Base-by-base conservation (phyloP, 2,329 filamentous ascomycete genomes). In the Botrytis galanthina region DNA sequence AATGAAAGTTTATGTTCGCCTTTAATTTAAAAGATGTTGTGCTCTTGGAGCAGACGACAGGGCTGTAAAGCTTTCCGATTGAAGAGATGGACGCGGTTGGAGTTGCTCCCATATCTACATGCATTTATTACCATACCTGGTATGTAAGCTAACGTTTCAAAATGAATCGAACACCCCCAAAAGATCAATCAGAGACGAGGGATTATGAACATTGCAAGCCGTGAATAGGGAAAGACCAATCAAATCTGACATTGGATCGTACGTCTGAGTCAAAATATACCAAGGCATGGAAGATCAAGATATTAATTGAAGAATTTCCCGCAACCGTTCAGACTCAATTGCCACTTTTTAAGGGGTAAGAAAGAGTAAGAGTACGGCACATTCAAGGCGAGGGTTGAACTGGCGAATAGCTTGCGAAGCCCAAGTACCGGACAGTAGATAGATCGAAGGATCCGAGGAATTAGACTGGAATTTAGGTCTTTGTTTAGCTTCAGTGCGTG, bases 61-160 rank as follows among this genome's bases (percentile, higher is more conserved):
- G 63, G 63, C 63, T 67, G 26, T 66, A 22, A 37, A 48, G 42
- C 12, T 35, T 26, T 67, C 46, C 46, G 26, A 39, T 54, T 51
- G 46, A 39, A 67, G 35, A 54, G 64, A 39, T 20, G 32, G 35
- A 18, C 7, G 35, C 35, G 46, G 46, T 54, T 67, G 64, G 44
- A 67, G 46, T 67, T 68, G 46, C 64, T 68, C 46, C 54, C 51
- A 22, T 48, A 20, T 39, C 37, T 9, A 9, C 35, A 54, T 54
- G 37, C 32, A 39, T 67, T 29, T 20, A 29, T 54, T 18, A 39
- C 42, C 32, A 54, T 57, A 42, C 48, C 48, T 57, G 66, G 66
- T 32, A 32, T n/a, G 18, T 42, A 68, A 32, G 66, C 66, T 68
- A 68, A 57, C 10, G 66, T 68, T 68, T 68, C 66, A 42, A 29